Conservation (phyloP, 2,329 filamentous ascomycete genomes). For the Coniochaeta sp. region DNA sequence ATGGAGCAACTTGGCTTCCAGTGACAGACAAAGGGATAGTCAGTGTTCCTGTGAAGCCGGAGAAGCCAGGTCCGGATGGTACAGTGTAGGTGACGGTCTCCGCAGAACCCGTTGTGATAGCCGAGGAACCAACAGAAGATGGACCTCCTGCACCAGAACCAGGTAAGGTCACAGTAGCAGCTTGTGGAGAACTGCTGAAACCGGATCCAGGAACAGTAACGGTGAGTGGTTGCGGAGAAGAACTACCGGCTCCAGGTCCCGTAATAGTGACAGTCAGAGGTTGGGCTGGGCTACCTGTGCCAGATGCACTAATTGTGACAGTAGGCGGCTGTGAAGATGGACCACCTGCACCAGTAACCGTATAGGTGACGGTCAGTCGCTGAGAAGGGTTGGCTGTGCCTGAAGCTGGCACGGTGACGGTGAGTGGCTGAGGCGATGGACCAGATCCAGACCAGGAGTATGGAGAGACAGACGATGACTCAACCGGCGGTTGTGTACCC, state of each 20-base stretch:
- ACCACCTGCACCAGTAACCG: not conserved
- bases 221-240: not conserved
- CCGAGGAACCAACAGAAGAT: not conserved
- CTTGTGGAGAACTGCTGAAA: not conserved
- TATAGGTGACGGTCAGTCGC: not conserved
- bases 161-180: not conserved
- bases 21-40: conserved; percentile 5
- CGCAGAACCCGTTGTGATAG: not conserved
- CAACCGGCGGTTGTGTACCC: not conserved
- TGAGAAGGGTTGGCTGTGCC: not conserved
- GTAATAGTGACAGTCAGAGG: not conserved
- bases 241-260: not conserved
- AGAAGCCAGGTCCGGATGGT: conserved; percentile 2
- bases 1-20: not conserved
- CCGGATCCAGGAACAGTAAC: not conserved
- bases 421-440: not conserved
- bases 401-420: not conserved
- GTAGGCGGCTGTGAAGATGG: not conserved
- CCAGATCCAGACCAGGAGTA: not conserved
- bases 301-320: not conserved
- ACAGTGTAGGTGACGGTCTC: not conserved
- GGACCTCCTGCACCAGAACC: not conserved
- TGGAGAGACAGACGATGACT: not conserved
- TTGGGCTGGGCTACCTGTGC: not conserved
- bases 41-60: conserved; percentile 8